Evolutionary conservation across 164 flowering plant species (phyloP), one percentile per base, ranked within the genome.

Genomic region (Cinnamomum chago): DNA sequence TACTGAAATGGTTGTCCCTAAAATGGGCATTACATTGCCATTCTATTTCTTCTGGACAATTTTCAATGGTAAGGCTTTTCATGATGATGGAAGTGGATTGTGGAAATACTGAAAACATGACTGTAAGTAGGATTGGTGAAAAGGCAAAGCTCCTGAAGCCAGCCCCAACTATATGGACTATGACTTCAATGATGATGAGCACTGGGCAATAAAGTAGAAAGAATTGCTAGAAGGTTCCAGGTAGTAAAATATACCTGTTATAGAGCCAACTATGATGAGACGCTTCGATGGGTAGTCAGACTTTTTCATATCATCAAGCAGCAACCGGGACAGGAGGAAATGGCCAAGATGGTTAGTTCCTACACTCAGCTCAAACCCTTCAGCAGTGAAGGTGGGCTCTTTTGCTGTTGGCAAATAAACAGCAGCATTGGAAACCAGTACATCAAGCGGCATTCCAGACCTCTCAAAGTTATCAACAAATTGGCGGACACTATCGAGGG

Each of bases 311-410:
- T 92, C 97, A 50, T 93, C 96, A 1, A 95, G 87, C 77, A 95
- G 80, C 81, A 95, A 79, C 65, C 98, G 78, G 1, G 98, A 79
- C 1, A 95, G 92, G 2, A 95, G 90, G 85, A 93, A 95, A 77
- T 95, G 98, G 5, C 99, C 99, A 3, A 95, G 90, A 77, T 95
- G 99, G 84, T 95, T 95, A 22, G 95, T 93, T 15, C 94, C 98
- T 15, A 93, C 97, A 68, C 99, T 95, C 23, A 95, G 85, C 71
- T 95, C 99, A 75, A 95, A 95, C 0, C 99, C 98, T 25, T 95
- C 97, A 33, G 98, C 99, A 11, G 92, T 90, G 76, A 81, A 95
- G 9, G 93, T 83, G 27, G 99, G 97, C 79, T 95, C 96, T 77
- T 87, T 95, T 6, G 98, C 99, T 67, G 97, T 95, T 40, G 99